phyloP scores from a whole-genome alignment of 805 yeast genomes.

The Wickerhamomyces mucosus region DNA sequence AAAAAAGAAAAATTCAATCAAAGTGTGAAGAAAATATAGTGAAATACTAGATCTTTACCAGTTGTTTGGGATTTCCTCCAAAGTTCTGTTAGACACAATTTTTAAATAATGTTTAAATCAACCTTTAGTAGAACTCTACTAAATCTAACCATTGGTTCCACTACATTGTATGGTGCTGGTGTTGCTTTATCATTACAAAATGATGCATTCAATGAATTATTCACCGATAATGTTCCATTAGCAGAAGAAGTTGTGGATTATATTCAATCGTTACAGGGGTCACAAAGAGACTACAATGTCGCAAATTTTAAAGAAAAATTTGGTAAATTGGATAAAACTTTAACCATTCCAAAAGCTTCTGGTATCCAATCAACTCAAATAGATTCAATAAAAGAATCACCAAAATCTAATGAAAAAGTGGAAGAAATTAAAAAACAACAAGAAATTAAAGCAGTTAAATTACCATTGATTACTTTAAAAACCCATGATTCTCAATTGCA shows the following conservation, averaged over 20 bases:
- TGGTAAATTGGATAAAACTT: slow-evolving; percentile 28
- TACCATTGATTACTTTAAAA: slow-evolving; percentile 21
- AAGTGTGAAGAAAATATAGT: not conserved
- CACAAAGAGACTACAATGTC: slow-evolving; percentile 21
- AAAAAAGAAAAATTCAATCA: no score
- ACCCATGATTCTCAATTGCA: slow-evolving; percentile 21
- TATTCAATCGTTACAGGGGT: slow-evolving; percentile 29
- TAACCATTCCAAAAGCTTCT: slow-evolving; percentile 27
- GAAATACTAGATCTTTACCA: not conserved
- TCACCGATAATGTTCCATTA: slow-evolving; percentile 55
- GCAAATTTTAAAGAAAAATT: slow-evolving; percentile 28
- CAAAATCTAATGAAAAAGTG: slow-evolving; percentile 8
- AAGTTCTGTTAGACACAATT: no score
- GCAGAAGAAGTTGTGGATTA: slow-evolving; percentile 45
- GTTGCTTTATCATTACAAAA: slow-evolving; percentile 45
- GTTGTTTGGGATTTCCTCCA: no score
- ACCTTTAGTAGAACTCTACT: slow-evolving; percentile 23
- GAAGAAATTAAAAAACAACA: slow-evolving; percentile 8
- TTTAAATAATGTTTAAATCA: slow-evolving; percentile 18
- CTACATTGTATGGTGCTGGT: slow-evolving; percentile 46
- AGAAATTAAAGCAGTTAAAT: slow-evolving; percentile 5
- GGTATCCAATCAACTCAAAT: slow-evolving; percentile 28
- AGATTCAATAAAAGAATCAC: slow-evolving; percentile 15
- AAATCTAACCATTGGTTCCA: slow-evolving; percentile 22
- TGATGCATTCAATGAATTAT: slow-evolving; percentile 52